phyloP scores from a whole-genome alignment of 73 alveolate species.

The Uronychia setigera region DNA sequence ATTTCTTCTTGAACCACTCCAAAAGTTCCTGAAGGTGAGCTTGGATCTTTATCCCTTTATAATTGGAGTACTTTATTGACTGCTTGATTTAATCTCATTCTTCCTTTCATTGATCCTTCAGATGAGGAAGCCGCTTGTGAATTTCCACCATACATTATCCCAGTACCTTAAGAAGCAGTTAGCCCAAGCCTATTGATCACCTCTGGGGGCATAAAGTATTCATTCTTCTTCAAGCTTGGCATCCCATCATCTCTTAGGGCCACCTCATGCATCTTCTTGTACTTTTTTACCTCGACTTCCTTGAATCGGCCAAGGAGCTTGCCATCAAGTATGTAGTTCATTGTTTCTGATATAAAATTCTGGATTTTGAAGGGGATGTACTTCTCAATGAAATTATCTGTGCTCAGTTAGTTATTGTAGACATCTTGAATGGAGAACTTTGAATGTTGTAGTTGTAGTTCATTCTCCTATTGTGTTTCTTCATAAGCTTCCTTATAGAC shows the following conservation, averaged over 20 bases:
- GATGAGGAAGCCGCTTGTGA: too few species aligned
- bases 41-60: too few species aligned
- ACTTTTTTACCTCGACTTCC: neutral
- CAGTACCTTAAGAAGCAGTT: too few species aligned
- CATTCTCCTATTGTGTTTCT: neutral
- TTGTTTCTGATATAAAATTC: neutral
- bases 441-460: neutral
- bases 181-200: neutral
- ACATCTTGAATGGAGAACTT: neutral
- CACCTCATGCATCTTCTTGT: neutral
- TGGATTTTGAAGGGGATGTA: neutral
- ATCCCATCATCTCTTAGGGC: neutral
- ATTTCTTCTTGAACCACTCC: too few species aligned
- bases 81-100: too few species aligned
- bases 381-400: neutral
- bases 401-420: slow-evolving; percentile 1
- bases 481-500: neutral
- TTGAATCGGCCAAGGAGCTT: neutral
- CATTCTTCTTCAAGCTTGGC: neutral
- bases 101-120: too few species aligned
- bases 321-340: neutral
- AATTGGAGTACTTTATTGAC: too few species aligned
- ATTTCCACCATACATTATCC: too few species aligned
- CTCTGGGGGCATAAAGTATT: neutral
- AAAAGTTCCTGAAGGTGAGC: too few species aligned